Conservation (phyloP, 2,329 filamentous ascomycete species). For the Phialophora verrucosa region DNA sequence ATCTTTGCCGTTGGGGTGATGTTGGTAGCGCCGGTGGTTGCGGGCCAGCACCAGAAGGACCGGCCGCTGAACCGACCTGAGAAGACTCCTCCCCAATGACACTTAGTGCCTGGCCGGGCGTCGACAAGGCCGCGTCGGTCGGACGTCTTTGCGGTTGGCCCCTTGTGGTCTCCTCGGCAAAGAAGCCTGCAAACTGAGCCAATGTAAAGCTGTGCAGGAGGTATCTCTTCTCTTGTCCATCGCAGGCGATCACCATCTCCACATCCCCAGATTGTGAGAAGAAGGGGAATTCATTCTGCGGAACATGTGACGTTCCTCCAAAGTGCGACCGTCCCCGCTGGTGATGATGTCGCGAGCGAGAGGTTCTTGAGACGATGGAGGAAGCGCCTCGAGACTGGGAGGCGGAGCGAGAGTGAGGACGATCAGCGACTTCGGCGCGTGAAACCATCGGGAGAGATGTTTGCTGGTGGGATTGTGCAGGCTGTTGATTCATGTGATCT, state of each 20-base stretch:
- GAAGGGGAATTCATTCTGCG: constrained; percentile 89
- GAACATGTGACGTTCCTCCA: constrained; percentile 71
- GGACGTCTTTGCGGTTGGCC: constrained; percentile 38
- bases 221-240: constrained; percentile 79
- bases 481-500: constrained; percentile 17
- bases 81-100: constrained; percentile 57
- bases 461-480: constrained; percentile 18
- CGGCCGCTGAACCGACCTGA: constrained; percentile 43
- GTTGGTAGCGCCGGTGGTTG: constrained; percentile 26
- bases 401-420: constrained; percentile 45
- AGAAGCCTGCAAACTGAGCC: constrained; percentile 90
- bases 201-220: constrained; percentile 86
- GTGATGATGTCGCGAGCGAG: constrained; percentile 60
- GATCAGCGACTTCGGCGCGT: constrained; percentile 55
- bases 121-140: constrained; percentile 39
- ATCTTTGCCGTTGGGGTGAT: constrained; percentile 63
- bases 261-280: constrained; percentile 92
- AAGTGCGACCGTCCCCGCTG: constrained; percentile 83
- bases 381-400: constrained; percentile 55
- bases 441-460: constrained; percentile 46
- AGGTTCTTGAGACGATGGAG: constrained; percentile 69
- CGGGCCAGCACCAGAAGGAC: not conserved
- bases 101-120: constrained; percentile 53
- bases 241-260: constrained; percentile 77
- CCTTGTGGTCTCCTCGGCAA: constrained; percentile 78